These are phyloP conservation scores for Candida sanyiensis DNA, from an alignment of 805 yeast genomes.

Conservation along the genomic window DNA sequence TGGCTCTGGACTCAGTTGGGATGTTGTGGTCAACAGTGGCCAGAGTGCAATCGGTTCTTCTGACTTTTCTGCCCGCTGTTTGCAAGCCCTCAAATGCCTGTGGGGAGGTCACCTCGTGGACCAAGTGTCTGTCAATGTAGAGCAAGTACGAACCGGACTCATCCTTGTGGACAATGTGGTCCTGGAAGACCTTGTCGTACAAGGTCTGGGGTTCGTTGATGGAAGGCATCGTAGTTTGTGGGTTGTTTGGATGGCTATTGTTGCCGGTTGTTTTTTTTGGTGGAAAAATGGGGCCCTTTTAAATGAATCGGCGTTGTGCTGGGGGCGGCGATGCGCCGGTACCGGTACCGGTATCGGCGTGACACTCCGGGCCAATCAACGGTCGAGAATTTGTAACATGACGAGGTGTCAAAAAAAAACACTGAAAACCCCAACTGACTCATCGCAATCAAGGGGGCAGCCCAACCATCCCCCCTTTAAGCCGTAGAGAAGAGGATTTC, in stretches of 20 bases:
- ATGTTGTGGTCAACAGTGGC: conserved; percentile 97
- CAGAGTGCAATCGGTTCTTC: conserved; percentile 88
- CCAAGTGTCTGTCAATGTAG: conserved; percentile 94
- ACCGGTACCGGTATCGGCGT: conserved; percentile 12
- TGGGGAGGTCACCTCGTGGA: conserved; percentile 98
- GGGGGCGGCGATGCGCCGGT: conserved; percentile 13
- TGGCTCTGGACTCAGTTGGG: conserved; percentile 84
- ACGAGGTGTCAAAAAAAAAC: too few species aligned
- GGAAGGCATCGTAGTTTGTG: conserved; percentile 25
- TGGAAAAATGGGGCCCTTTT: too few species aligned
- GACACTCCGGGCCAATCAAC: conserved; percentile 15
- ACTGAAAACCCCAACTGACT: too few species aligned
- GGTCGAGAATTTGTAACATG: conserved; percentile 11
- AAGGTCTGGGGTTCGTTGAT: conserved; percentile 56
- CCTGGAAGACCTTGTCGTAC: conserved; percentile 94
- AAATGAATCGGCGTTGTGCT: too few species aligned
- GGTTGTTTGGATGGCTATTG: too few species aligned
- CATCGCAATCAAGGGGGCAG: too few species aligned
- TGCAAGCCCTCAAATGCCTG: conserved; percentile 96
- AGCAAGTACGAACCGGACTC: conserved; percentile 81
- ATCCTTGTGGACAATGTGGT: conserved; percentile 87
- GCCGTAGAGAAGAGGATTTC: too few species aligned
- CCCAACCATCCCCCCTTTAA: too few species aligned
- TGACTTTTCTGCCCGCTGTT: conserved; percentile 80
- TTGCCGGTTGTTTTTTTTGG: too few species aligned